Conservation (phyloP, 352 stramenopile species). For the Globisporangium ultimum region DNA sequence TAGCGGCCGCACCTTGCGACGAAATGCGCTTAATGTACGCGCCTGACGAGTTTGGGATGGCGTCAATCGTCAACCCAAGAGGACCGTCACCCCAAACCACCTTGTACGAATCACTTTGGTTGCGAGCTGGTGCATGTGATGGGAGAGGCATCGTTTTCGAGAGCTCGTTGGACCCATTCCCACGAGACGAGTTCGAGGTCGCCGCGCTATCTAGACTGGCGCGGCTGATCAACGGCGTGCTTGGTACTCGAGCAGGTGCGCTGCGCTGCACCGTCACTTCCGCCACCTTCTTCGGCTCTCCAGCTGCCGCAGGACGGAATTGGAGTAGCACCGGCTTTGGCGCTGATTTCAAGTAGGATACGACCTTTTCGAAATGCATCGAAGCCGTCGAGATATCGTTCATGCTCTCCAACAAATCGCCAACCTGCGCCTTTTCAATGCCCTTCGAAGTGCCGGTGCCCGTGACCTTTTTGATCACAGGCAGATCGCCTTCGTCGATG, state of each 20-base stretch:
- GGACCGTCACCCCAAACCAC: conserved; percentile 75
- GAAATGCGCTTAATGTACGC: conserved; percentile 86
- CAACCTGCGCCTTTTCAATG: conserved; percentile 80
- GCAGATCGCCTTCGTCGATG: conserved; percentile 69
- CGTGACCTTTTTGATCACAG: conserved; percentile 88
- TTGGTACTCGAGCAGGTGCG: conserved; percentile 1
- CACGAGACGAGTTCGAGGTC: neutral
- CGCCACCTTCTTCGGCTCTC: neutral
- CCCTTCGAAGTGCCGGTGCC: conserved; percentile 73
- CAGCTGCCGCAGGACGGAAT: conserved; percentile 41
- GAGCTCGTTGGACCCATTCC: conserved; percentile 6
- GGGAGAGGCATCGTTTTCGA: conserved; percentile 23
- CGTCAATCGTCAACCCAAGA: conserved; percentile 79
- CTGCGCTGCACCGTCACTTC: conserved; percentile 2
- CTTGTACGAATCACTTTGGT: conserved; percentile 60
- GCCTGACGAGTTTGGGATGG: conserved; percentile 43
- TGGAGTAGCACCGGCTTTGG: conserved; percentile 73
- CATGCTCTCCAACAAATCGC: conserved; percentile 81
- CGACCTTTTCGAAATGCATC: conserved; percentile 83
- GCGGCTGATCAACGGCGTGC: conserved; percentile 10
- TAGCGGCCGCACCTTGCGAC: conserved; percentile 59
- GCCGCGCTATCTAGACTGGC: conserved; percentile 10
- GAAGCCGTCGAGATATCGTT: conserved; percentile 60
- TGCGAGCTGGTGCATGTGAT: neutral
- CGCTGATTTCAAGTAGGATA: conserved; percentile 76